Evolutionary conservation across 2,329 filamentous ascomycete species (phyloP).

Genomic region (Colletotrichum incanum): DNA sequence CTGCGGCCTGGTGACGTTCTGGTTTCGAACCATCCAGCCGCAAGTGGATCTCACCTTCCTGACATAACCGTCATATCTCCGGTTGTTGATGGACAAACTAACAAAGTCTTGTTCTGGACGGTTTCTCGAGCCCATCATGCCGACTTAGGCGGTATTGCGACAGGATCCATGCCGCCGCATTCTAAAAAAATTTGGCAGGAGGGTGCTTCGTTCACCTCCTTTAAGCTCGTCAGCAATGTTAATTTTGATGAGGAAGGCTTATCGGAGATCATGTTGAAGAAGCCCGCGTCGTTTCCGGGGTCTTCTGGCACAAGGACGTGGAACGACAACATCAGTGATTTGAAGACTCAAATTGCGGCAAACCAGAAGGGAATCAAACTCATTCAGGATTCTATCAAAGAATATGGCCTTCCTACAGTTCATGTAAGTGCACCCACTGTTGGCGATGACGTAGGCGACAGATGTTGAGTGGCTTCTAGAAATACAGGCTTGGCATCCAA

Average conservation of each 20-base stretch:
- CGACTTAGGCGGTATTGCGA: slow-evolving; percentile 87
- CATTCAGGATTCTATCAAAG: slow-evolving; percentile 81
- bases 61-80: slow-evolving; percentile 87
- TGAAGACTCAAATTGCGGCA: slow-evolving; percentile 63
- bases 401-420: slow-evolving; percentile 69
- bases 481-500: slow-evolving; percentile 37
- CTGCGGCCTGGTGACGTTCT: slow-evolving; percentile 85
- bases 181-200: slow-evolving; percentile 76
- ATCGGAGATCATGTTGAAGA: slow-evolving; percentile 78
- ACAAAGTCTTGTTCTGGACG: slow-evolving; percentile 85
- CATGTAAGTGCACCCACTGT: too few relatives aligned
- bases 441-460: slow-evolving; percentile 55
- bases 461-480: background rate
- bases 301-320: slow-evolving; percentile 51
- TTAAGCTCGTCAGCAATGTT: slow-evolving; percentile 81
- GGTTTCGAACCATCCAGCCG: slow-evolving; percentile 87
- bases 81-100: slow-evolving; percentile 72
- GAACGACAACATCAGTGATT: background rate
- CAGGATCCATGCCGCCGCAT: slow-evolving; percentile 85
- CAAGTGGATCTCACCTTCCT: slow-evolving; percentile 85
- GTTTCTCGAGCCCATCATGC: slow-evolving; percentile 86
- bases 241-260: slow-evolving; percentile 86
- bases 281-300: slow-evolving; percentile 80
- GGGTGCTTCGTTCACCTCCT: slow-evolving; percentile 74
- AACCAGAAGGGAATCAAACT: slow-evolving; percentile 89